Conservation (phyloP, 2,329 filamentous ascomycete species). For the Orbilia quercus region DNA sequence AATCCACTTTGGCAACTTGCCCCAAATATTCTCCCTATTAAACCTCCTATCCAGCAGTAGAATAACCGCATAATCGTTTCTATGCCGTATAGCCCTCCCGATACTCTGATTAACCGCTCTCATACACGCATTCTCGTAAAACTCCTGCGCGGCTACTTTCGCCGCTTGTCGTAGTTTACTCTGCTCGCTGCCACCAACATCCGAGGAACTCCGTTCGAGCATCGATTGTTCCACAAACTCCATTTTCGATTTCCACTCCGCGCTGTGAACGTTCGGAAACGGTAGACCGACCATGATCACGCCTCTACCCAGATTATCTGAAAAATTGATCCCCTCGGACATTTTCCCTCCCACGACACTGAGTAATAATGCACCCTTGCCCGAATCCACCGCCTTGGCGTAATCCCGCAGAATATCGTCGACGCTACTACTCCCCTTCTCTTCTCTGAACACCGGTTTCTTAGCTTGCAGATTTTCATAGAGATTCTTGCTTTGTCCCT, state of each 20-base stretch:
- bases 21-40: conserved; percentile 75
- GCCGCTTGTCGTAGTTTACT: conserved; percentile 61
- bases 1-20: conserved; percentile 92
- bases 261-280: conserved; percentile 87
- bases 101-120: conserved; percentile 96
- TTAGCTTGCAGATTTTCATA: conserved; percentile 71
- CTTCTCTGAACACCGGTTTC: conserved; percentile 68
- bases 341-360: conserved; percentile 94
- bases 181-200: conserved; percentile 25
- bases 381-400: conserved; percentile 72
- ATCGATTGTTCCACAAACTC: conserved; percentile 80
- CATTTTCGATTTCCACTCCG: conserved; percentile 93
- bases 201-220: conserved; percentile 62
- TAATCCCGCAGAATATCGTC: conserved; percentile 82
- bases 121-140: conserved; percentile 79
- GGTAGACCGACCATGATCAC: conserved; percentile 92
- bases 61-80: conserved; percentile 88
- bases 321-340: conserved; percentile 98
- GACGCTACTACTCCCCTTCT: conserved; percentile 65
- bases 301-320: conserved; percentile 83
- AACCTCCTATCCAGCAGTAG: conserved; percentile 85
- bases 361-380: conserved; percentile 80
- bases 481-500: conserved; percentile 63
- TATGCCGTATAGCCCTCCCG: conserved; percentile 88
- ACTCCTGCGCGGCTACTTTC: conserved; percentile 62